phyloP scores from a whole-genome alignment of 352 stramenopile species.

The Phytophthora meadii region DNA sequence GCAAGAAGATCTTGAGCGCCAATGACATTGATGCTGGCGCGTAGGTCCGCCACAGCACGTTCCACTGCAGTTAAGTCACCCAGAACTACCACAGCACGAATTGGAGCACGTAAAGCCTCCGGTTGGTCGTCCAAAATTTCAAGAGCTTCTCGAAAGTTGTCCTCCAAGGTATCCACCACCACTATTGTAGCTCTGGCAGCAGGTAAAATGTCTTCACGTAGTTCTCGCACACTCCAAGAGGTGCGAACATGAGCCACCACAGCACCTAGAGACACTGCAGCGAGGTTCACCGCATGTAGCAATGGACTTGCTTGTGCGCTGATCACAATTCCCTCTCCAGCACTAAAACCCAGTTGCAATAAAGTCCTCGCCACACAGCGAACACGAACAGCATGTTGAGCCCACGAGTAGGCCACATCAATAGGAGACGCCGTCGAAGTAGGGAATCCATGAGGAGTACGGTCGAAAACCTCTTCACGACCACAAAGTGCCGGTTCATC shows the following conservation, averaged over 20 bases:
- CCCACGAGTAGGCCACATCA: constrained; percentile 35
- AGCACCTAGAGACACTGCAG: constrained; percentile 58
- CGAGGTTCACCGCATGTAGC: constrained; percentile 70
- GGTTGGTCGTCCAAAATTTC: constrained; percentile 25
- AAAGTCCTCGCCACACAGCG: constrained; percentile 54
- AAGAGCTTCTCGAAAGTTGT: constrained; percentile 53
- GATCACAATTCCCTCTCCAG: constrained; percentile 69
- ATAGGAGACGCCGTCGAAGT: not conserved
- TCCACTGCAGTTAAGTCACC: constrained; percentile 6
- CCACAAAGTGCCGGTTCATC: constrained; percentile 33
- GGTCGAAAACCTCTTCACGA: constrained; percentile 17
- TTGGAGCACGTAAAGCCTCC: constrained; percentile 26
- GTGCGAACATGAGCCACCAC: constrained; percentile 64
- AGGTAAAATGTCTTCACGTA: constrained; percentile 62
- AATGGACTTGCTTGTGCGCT: constrained; percentile 48
- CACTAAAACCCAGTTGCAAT: constrained; percentile 56
- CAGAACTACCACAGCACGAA: constrained; percentile 64
- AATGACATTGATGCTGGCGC: constrained; percentile 53
- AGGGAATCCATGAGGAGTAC: constrained; percentile 2
- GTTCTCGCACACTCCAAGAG: constrained; percentile 59
- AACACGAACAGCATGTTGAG: constrained; percentile 37
- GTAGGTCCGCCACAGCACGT: constrained; percentile 33
- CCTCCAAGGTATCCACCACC: constrained; percentile 60
- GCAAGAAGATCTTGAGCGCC: constrained; percentile 49
- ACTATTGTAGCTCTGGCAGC: constrained; percentile 60